These are phyloP conservation scores for Coniosporium apollinis DNA, from an alignment of 495 filamentous ascomycete species.

Conservation along the genomic window DNA sequence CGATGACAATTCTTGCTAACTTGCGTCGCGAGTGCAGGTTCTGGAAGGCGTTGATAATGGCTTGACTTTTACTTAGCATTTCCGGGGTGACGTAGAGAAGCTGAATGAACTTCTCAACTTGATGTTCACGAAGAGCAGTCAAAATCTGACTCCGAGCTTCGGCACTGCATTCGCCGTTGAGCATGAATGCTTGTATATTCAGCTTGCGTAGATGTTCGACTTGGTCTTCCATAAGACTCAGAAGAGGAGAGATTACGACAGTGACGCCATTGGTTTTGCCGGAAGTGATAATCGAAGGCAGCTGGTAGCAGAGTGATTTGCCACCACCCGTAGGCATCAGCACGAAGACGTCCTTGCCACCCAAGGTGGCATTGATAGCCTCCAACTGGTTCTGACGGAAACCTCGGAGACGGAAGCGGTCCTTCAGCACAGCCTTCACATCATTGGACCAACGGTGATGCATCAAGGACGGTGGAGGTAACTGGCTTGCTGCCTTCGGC, in stretches of 20 bases:
- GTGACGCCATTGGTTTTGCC: conserved; percentile 77
- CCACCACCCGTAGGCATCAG: conserved; percentile 96
- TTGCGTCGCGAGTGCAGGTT: conserved; percentile 44
- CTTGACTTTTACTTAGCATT: conserved; percentile 70
- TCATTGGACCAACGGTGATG: conserved; percentile 67
- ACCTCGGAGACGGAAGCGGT: conserved; percentile 65
- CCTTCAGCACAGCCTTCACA: conserved; percentile 56
- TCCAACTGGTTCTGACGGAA: conserved; percentile 89
- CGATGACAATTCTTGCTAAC: conserved; percentile 84
- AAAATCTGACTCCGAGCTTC: conserved; percentile 43
- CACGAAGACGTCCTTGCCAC: conserved; percentile 77
- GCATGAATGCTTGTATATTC: conserved; percentile 56
- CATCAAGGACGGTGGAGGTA: conserved; percentile 17
- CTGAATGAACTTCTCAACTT: conserved; percentile 55
- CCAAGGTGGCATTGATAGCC: conserved; percentile 83
- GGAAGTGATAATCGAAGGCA: conserved; percentile 69
- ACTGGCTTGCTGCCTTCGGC: conserved; percentile 1
- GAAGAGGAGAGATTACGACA: conserved; percentile 80
- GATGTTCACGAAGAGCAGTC: conserved; percentile 34
- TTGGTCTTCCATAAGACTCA: conserved; percentile 95
- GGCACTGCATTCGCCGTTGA: conserved; percentile 54
- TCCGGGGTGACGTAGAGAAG: conserved; percentile 92
- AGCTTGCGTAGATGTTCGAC: conserved; percentile 60
- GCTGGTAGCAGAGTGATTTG: conserved; percentile 91
- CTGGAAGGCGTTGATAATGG: conserved; percentile 42